A percentile compares a stretch with the other conserved stretches of the same genome.
phyloP scores from a whole-genome alignment of 2,329 filamentous ascomycete genomes.

The Cercospora sp. region DNA sequence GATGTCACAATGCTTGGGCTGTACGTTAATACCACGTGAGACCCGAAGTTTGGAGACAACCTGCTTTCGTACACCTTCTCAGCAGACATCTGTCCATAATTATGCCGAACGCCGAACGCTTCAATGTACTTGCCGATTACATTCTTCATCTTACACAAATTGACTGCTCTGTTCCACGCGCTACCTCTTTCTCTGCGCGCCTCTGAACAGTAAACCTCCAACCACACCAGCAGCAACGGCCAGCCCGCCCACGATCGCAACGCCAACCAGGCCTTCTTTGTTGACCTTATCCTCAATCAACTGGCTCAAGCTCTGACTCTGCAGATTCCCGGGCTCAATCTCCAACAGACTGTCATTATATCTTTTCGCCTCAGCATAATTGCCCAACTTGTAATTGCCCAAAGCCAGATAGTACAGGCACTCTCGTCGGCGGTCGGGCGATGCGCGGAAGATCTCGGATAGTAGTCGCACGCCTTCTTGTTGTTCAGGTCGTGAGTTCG shows the following conservation, averaged over 20 bases:
- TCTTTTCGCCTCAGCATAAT: slow-evolving; percentile 89
- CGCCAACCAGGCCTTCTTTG: slow-evolving; percentile 88
- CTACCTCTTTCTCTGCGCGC: slow-evolving; percentile 49
- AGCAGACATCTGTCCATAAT: slow-evolving; percentile 5
- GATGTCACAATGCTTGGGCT: not conserved
- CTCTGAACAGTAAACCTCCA: slow-evolving; percentile 80
- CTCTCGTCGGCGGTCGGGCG: slow-evolving; percentile 90
- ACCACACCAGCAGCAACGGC: slow-evolving; percentile 92
- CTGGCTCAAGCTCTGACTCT: slow-evolving; percentile 80
- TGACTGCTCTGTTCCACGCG: not conserved
- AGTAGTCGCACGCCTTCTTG: slow-evolving; percentile 32
- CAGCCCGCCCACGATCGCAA: slow-evolving; percentile 90
- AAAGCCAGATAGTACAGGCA: slow-evolving; percentile 97
- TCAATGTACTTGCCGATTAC: slow-evolving; percentile 5
- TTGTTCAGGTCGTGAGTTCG: slow-evolving; percentile 69
- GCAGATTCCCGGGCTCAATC: slow-evolving; percentile 86
- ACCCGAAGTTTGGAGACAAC: not conserved
- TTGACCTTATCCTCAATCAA: slow-evolving; percentile 96
- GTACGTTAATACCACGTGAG: not conserved
- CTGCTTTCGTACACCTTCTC: slow-evolving; percentile 8
- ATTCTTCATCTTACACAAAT: not conserved
- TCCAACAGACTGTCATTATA: slow-evolving; percentile 94
- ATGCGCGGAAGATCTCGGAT: slow-evolving; percentile 77
- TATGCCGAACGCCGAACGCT: slow-evolving; percentile 10
- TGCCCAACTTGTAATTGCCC: slow-evolving; percentile 97